Evolutionary conservation across 768 basidiomycete species (phyloP), one percentile per base, ranked within the genome.

Genomic region (Boletus edulis): DNA sequence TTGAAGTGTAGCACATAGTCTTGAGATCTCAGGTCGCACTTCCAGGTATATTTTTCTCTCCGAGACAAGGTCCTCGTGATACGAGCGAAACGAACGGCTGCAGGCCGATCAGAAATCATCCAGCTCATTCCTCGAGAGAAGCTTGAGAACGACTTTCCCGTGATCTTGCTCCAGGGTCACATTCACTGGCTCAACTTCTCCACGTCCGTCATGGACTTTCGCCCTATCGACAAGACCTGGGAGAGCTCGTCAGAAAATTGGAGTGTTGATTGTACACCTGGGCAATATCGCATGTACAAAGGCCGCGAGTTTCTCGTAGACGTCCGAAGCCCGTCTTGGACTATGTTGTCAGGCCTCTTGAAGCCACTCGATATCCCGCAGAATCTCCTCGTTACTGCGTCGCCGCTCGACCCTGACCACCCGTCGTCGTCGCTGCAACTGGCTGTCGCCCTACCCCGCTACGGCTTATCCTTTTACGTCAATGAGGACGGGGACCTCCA

Each of bases 381-480:
- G 24, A 62, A 61, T 35, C 62, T 73, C n/a, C 18, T 67, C 39
- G 51, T 75, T 22, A 62, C 60, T 0, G 22, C 18, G 17, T 46
- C 46, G 3, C 17, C 46, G 8, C 34, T 11, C 4, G 24, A 54
- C 29, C 15, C 42, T 15, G 17, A 43, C 37, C 35, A 51, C 12
- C 5, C 38, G 10, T 38, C 31, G 0, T 47, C 42, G 17, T 11
- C 45, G 4, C 35, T 35, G 14, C 54, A 38, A 4, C 52, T 81
- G 0, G 63, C 57, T 1, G 65, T 74, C 34, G 58, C 65, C 1
- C 58, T 81, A 6, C 78, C 76, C 40, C 76, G 78, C n/a, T 75
- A 74, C 46, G 62, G 67, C 4, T 61, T 81, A 13, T 67, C 71
- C 1, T 81, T 82, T 49, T 71, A 72, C 40, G 40, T 78, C 7